Conservation (phyloP, 495 filamentous ascomycete species). For the Cudoniella acicularis region DNA sequence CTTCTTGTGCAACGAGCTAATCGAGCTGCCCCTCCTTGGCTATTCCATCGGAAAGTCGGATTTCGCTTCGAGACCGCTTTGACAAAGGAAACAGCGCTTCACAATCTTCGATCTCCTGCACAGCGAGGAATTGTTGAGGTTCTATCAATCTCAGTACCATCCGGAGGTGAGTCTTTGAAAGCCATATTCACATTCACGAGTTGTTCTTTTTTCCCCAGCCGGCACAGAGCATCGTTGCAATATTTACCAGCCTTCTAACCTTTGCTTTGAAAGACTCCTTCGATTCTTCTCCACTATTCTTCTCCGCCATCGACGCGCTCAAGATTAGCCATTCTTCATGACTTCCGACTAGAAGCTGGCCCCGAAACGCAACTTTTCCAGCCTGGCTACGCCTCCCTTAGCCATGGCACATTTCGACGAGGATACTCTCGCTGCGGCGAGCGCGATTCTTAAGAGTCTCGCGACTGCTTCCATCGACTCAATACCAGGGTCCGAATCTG, state of each 20-base stretch:
- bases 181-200: too few relatives aligned
- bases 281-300: too few relatives aligned
- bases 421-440: conserved; percentile 53
- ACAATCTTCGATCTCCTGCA: neutral
- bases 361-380: conserved; percentile 1
- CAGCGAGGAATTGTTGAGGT: neutral
- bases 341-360: neutral
- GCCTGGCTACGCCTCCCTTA: neutral
- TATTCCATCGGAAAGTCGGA: neutral
- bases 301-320: neutral
- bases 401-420: neutral
- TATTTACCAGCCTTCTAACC: neutral
- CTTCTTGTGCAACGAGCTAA: neutral
- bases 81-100: neutral
- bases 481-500: conserved; percentile 2
- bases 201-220: too few relatives aligned
- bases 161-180: neutral
- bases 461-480: conserved; percentile 37
- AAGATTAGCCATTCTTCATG: neutral
- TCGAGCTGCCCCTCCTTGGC: neutral
- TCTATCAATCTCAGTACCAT: neutral
- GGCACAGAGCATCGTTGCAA: too few relatives aligned
- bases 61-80: neutral
- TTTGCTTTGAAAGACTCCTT: too few relatives aligned
- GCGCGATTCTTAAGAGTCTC: conserved; percentile 58